These are phyloP conservation scores for Saccharomycopsis sp. DNA, from an alignment of 805 yeast genomes.

Conservation along the genomic window DNA sequence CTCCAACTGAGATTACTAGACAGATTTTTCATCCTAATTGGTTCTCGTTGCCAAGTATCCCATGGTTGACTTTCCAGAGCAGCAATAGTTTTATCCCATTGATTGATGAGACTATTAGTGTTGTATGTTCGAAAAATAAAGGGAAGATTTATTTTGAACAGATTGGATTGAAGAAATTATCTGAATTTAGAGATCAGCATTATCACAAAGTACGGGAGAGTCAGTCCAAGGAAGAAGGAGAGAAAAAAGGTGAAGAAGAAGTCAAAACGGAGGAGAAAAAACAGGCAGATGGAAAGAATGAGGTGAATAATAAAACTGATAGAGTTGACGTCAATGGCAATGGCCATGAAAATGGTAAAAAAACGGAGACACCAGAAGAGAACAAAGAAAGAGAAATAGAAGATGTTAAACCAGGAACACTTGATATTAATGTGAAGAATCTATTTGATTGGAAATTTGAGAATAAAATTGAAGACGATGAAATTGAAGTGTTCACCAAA, in stretches of 20 bases:
- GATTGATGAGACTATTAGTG: conserved; percentile 51
- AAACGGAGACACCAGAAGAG: no score
- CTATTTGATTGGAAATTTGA: conserved; percentile 45
- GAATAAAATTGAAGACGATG: conserved; percentile 44
- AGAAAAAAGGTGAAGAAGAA: conserved; percentile 21
- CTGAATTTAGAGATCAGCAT: conserved; percentile 14
- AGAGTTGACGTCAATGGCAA: neutral
- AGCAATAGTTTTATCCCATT: conserved; percentile 59
- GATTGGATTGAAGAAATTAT: conserved; percentile 39
- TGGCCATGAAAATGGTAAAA: conserved; percentile 12
- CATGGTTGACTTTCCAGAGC: conserved; percentile 50
- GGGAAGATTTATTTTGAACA: conserved; percentile 49
- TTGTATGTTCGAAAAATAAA: conserved; percentile 44
- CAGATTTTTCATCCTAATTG: conserved; percentile 55
- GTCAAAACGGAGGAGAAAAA: conserved; percentile 13
- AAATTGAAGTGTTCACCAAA: conserved; percentile 38
- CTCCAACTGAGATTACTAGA: conserved; percentile 47
- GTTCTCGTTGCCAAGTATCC: conserved; percentile 56
- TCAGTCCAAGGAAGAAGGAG: conserved; percentile 7
- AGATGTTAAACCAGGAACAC: conserved; percentile 18
- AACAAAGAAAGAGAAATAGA: conserved; percentile 11
- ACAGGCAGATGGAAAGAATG: conserved; percentile 2
- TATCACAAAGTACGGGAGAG: conserved; percentile 7
- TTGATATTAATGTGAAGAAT: conserved; percentile 31
- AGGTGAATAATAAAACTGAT: neutral